phyloP scores from a whole-genome alignment of 345 rosid genomes.

The Mallotus nudiflorus region DNA sequence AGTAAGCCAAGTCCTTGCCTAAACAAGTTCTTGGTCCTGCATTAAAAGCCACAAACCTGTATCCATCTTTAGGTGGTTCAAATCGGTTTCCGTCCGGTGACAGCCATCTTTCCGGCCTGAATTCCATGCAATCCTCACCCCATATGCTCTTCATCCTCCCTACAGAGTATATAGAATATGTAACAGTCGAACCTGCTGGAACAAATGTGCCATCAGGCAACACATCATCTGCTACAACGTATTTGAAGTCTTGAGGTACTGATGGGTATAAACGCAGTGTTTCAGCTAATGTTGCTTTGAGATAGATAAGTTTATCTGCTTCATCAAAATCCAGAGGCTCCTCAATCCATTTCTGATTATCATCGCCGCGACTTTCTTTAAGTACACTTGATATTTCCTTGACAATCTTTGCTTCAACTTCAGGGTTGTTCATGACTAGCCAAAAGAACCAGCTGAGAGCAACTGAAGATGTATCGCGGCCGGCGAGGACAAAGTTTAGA shows the following conservation, averaged over 20 bases:
- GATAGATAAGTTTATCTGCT: slow-evolving; percentile 67
- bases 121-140: slow-evolving; percentile 86
- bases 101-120: slow-evolving; percentile 84
- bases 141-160: slow-evolving; percentile 91
- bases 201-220: slow-evolving; percentile 75
- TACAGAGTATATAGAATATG: slow-evolving; percentile 80
- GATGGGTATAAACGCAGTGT: slow-evolving; percentile 90
- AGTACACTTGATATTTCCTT: slow-evolving; percentile 59
- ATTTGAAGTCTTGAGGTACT: slow-evolving; percentile 84
- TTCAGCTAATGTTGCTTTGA: slow-evolving; percentile 87
- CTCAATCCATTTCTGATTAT: slow-evolving; percentile 58
- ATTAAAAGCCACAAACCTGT: slow-evolving; percentile 82
- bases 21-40: slow-evolving; percentile 94
- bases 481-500: slow-evolving; percentile 85
- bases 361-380: slow-evolving; percentile 60
- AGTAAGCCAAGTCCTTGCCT: slow-evolving; percentile 89
- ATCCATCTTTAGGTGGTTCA: slow-evolving; percentile 74
- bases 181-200: slow-evolving; percentile 82
- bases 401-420: slow-evolving; percentile 64
- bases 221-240: slow-evolving; percentile 67
- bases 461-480: slow-evolving; percentile 90
- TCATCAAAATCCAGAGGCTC: slow-evolving; percentile 78
- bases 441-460: slow-evolving; percentile 97
- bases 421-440: slow-evolving; percentile 71
- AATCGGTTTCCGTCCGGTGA: slow-evolving; percentile 53